A percentile compares a stretch with the other conserved stretches of the same genome.
Evolutionary conservation across 1,139 yeast genomes (phyloP).

Genomic region (Saccharomyces hybrid): DNA sequence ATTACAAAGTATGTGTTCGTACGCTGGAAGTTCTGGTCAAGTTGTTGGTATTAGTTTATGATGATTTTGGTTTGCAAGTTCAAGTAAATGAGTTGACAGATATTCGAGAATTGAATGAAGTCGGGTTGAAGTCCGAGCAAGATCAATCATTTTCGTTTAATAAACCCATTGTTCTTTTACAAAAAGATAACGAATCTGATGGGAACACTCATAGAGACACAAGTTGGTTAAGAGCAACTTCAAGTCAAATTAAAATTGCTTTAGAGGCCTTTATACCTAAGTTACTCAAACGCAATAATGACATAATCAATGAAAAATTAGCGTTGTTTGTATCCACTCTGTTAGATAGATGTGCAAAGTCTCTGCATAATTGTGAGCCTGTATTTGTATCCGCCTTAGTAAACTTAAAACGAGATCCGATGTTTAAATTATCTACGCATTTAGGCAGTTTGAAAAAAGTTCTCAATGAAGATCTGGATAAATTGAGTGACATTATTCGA

Average conservation of each 20-base stretch:
- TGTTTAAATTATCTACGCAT: constrained; percentile 6
- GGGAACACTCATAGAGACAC: constrained; percentile 38
- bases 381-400: constrained; percentile 12
- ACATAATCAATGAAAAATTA: constrained; percentile 13
- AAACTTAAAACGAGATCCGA: constrained; percentile 9
- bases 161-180: not conserved
- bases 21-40: constrained; percentile 32
- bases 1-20: constrained; percentile 36
- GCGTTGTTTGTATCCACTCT: constrained; percentile 31
- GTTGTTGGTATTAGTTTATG: constrained; percentile 35
- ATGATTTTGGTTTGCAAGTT: constrained; percentile 35
- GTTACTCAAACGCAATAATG: constrained; percentile 30
- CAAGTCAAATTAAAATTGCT: constrained; percentile 44
- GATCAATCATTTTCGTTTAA: not conserved
- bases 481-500: constrained; percentile 9
- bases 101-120: constrained; percentile 5
- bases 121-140: not conserved
- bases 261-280: constrained; percentile 34
- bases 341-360: constrained; percentile 11
- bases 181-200: constrained; percentile 5
- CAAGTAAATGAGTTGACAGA: constrained; percentile 7
- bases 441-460: constrained; percentile 3
- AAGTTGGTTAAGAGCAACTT: constrained; percentile 60
- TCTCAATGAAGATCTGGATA: constrained; percentile 3
- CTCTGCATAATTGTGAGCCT: constrained; percentile 15